These are phyloP conservation scores for Salix purpurea DNA, from an alignment of 345 rosid genomes.

Conservation along the genomic window DNA sequence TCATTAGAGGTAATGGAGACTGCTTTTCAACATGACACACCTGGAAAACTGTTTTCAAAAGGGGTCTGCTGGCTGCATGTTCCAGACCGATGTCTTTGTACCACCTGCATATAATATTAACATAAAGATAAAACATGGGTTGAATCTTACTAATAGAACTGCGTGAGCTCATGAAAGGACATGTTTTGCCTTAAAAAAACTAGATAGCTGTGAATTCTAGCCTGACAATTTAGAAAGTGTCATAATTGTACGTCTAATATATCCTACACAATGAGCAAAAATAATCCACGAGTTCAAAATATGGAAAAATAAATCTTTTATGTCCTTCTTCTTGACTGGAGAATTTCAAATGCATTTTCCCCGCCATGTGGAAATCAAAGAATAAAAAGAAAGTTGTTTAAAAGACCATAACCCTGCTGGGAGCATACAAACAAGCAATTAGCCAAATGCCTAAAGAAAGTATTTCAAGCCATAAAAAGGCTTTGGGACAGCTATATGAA, in stretches of 20 bases:
- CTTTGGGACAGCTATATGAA: no score
- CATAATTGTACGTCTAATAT: not conserved
- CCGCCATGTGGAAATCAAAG: not conserved
- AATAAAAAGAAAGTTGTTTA: not conserved
- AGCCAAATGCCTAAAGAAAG: no score
- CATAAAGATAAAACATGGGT: constrained; percentile 1
- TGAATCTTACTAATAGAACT: not conserved
- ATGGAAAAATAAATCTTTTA: not conserved
- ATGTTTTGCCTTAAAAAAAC: not conserved
- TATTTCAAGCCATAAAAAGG: no score
- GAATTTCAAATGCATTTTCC: not conserved
- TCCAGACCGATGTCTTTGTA: not conserved
- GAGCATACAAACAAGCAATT: no score
- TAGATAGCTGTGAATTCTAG: not conserved
- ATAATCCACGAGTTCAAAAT: not conserved
- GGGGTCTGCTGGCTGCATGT: not conserved
- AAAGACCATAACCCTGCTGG: no score
- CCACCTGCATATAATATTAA: not conserved
- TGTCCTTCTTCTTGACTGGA: not conserved
- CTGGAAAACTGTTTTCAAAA: not conserved
- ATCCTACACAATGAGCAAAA: not conserved
- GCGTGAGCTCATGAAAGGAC: not conserved
- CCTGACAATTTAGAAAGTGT: no score
- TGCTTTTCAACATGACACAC: not conserved
- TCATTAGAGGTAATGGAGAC: not conserved